Evolutionary conservation across 169 alveolate genomes (phyloP), one percentile per base, ranked within the genome.

Genomic region (Ichthyophthirius multifiliis): DNA sequence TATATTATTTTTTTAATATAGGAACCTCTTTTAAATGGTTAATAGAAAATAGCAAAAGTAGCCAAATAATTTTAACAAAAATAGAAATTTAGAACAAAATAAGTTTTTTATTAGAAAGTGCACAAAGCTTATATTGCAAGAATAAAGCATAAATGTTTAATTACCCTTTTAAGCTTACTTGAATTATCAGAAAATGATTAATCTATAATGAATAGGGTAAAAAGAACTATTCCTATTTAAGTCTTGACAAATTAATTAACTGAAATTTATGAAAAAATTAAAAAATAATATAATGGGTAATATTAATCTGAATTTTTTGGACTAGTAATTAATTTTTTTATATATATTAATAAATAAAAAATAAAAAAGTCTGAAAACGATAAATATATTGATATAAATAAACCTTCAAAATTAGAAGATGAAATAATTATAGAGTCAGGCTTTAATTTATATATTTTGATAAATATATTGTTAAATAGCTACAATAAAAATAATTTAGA

Each of bases 351-450:
- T 27, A 30, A 62, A 27, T 62, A 7, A 20, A 62, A 27, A 3
- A 62, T 1, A 1, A 16, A 0, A 1, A 2, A 32, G 46, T 10
- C 10, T 18, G 46, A 35, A 27, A 1, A 4, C 1, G 48, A 65
- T 32, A 15, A 32, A 32, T 2, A 15, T 4, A 32, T 64, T 5
- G 43, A 55, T 55, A 5, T 55, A 15, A 27, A 27, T n/a, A 46
- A 46, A 0, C 3, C 9, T 20, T 18, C 5, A 20, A 23, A 55
- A 5, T 12, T 12, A 1, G 20, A 67, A 13, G 41, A 81, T 71
- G 82, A 73, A 81, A 27, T 47, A n/a, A 73, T 81, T 30, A 81
- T 81, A 1, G 86, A 81, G 43, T 67, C 39, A 34, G 86, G 86
- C 10, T 81, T 81, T 43, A 67, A 67, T 31, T 20, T 74, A 15